A percentile compares a stretch with the other conserved stretches of the same genome.
These are phyloP conservation scores for Suillus alpinus DNA, from an alignment of 768 basidiomycete species.

Conservation along the genomic window DNA sequence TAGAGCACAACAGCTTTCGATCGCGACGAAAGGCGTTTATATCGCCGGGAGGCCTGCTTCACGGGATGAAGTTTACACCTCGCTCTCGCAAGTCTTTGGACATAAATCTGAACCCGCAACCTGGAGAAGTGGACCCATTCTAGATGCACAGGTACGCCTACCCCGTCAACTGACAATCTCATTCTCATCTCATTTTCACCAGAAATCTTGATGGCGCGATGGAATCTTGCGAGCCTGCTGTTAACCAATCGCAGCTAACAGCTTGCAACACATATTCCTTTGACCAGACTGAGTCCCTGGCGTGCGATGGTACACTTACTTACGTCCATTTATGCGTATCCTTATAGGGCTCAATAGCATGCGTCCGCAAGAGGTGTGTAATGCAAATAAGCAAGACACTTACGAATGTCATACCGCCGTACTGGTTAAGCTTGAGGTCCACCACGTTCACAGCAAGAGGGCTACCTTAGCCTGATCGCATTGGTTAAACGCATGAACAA, in stretches of 20 bases:
- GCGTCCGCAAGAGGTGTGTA: not conserved
- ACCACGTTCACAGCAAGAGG: not conserved
- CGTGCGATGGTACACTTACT: not conserved
- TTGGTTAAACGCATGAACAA: not conserved
- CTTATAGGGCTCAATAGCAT: not conserved
- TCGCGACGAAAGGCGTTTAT: constrained; percentile 20
- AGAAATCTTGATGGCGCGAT: not conserved
- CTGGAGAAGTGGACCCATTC: constrained; percentile 1
- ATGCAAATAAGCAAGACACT: not conserved
- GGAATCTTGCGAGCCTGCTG: not conserved
- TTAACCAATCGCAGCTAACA: not conserved
- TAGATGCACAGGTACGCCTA: not conserved
- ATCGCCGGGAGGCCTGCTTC: constrained; percentile 24
- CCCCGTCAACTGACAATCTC: not conserved
- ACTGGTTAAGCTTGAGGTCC: not conserved
- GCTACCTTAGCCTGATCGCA: not conserved
- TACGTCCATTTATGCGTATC: not conserved
- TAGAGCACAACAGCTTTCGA: not conserved
- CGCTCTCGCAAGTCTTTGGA: constrained; percentile 16
- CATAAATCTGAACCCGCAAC: not conserved
- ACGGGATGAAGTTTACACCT: constrained; percentile 11
- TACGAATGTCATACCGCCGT: not conserved
- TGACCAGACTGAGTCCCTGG: not conserved
- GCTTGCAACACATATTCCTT: not conserved
- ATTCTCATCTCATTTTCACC: not conserved